Evolutionary conservation across 1,284 basidiomycete species (phyloP), one percentile per base, ranked within the genome.

Genomic region (Amylostereum areolatum): DNA sequence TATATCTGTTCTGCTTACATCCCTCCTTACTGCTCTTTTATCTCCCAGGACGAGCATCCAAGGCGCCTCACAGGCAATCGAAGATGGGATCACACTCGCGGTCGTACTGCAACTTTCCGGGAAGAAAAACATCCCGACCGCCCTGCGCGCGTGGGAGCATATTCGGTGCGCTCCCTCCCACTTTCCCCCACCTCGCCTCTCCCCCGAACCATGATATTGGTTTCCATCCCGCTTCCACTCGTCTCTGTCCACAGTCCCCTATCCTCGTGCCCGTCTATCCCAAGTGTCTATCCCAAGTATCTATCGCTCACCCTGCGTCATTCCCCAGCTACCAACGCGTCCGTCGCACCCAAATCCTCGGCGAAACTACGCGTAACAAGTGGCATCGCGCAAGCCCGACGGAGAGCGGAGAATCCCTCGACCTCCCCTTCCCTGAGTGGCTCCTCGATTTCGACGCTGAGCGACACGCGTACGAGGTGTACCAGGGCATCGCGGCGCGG

Each of bases 381-480:
- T 62, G 62, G 62, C 64, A 66, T 46, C 40, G 51, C 10, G 54
- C 55, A 47, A 50, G 60, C 44, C 48, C 47, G 32, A 53, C 49
- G 11, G 59, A 57, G 37, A 47, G 49, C 9, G 48, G 39, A 4
- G 48, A 47, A n/a, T n/a, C n/a, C n/a, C n/a, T n/a, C n/a, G n/a
- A n/a, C n/a, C n/a, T n/a, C n/a, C n/a, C n/a, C n/a, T n/a, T 52
- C 33, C 60, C 57, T 9, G 64, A 61, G 46, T 65, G 60, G 65
- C 50, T 68, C 37, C 52, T 62, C 32, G 55, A 55, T 28, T 57
- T 57, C 46, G 66, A 65, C 44, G 60, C 57, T 8, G 62, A 61
- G 42, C 57, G 52, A 47, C 54, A 66, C 29, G 55, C 61, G 6
- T 58, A 54, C 49, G 55, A 52, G 12, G 59, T 54, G 5, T 57